Evolutionary conservation across 768 basidiomycete genomes (phyloP).

Genomic region (Boletus subcaerulescens): DNA sequence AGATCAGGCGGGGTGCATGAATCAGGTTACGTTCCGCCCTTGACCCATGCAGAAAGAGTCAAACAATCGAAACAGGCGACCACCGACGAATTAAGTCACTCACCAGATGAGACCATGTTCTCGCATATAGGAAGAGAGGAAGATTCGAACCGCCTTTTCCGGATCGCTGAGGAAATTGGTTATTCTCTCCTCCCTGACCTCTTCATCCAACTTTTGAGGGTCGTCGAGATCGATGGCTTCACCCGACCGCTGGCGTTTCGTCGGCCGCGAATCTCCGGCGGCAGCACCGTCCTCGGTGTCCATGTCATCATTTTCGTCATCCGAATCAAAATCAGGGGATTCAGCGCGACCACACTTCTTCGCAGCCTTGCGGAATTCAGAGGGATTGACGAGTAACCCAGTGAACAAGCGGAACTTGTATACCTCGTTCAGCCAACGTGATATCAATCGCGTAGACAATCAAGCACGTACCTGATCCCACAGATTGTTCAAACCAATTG

Average conservation of each 20-base stretch:
- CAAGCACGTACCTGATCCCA: constrained; percentile 60
- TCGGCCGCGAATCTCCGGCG: constrained; percentile 5
- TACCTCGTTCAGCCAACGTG: constrained; percentile 1
- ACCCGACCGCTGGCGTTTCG: constrained; percentile 26
- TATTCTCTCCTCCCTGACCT: constrained; percentile 43
- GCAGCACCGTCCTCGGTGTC: neutral
- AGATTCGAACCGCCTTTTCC: constrained; percentile 54
- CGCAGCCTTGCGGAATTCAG: constrained; percentile 32
- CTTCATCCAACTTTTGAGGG: constrained; percentile 31
- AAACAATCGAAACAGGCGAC: neutral
- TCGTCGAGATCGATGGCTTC: constrained; percentile 22
- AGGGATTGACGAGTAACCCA: constrained; percentile 53
- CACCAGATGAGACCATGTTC: constrained; percentile 71
- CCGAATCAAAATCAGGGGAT: constrained; percentile 36
- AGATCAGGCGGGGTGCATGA: constrained; percentile 51
- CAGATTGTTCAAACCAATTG: constrained; percentile 37
- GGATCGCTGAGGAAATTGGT: constrained; percentile 60
- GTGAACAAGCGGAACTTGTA: constrained; percentile 58
- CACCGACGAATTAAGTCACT: constrained; percentile 11
- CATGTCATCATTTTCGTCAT: constrained; percentile 11
- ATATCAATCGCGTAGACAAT: neutral
- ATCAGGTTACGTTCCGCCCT: constrained; percentile 50
- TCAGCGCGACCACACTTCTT: constrained; percentile 31
- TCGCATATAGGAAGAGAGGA: constrained; percentile 67
- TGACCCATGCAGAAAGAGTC: neutral